Evolutionary conservation across 805 yeast genomes (phyloP).

Genomic region (Candida ascalaphidarum): DNA sequence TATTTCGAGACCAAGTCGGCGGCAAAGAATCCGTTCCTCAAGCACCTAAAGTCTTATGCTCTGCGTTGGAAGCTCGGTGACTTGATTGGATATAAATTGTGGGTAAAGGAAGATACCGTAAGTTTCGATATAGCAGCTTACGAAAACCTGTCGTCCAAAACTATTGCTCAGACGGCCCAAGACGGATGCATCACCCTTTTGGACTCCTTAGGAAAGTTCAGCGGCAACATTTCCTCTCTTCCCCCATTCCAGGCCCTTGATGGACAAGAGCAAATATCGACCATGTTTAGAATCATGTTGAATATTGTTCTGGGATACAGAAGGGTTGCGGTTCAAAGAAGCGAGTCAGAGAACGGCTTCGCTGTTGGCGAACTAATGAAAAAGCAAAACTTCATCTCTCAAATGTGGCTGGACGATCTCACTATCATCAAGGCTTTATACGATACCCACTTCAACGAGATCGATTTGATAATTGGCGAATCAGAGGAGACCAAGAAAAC

Average conservation of each 20-base stretch:
- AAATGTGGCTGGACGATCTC: conserved; percentile 3
- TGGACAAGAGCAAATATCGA: neutral
- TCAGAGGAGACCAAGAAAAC: too few relatives aligned
- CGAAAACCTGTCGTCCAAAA: too few relatives aligned
- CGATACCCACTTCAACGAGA: conserved; percentile 2
- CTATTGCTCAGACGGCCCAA: too few relatives aligned
- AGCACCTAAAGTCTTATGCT: conserved; percentile 6
- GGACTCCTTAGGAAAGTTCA: too few relatives aligned
- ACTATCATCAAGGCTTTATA: conserved; percentile 3
- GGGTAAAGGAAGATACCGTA: conserved; percentile 17
- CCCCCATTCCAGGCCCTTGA: too few relatives aligned
- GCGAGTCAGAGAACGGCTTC: conserved; percentile 8
- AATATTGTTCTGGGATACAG: conserved; percentile 17
- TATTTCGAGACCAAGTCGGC: conserved; percentile 10
- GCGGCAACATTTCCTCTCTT: too few relatives aligned
- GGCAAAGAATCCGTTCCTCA: conserved; percentile 6
- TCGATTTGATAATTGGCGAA: too few relatives aligned
- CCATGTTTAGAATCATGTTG: conserved; percentile 12
- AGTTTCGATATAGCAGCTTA: conserved; percentile 1
- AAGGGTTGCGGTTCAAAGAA: conserved; percentile 11
- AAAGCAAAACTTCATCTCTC: neutral
- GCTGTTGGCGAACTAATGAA: conserved; percentile 6
- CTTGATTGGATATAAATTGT: conserved; percentile 22
- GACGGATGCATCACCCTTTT: too few relatives aligned
- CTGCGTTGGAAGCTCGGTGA: conserved; percentile 18